phyloP scores from a whole-genome alignment of 2,329 filamentous ascomycete species.

The Cladosporium austrohemisphaericum region DNA sequence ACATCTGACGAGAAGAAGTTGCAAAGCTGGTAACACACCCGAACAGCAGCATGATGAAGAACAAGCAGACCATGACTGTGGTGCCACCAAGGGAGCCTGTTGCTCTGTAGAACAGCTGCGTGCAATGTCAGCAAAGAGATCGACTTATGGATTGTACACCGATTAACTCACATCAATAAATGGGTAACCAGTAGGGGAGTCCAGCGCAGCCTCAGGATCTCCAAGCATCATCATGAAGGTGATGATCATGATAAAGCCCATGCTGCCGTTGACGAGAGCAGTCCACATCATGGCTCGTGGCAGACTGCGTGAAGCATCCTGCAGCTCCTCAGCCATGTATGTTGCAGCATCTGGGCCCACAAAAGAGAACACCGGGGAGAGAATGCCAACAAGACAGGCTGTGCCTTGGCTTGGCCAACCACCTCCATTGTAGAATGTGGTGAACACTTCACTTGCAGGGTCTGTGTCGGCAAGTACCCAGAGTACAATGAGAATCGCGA shows the following conservation, averaged over 20 bases:
- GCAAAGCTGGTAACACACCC: constrained; percentile 38
- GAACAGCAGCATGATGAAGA: constrained; percentile 38
- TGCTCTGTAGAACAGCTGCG: constrained; percentile 35
- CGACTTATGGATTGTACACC: constrained; percentile 27
- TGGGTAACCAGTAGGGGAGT: constrained; percentile 26
- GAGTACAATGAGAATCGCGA: constrained; percentile 19
- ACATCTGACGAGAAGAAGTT: constrained; percentile 42
- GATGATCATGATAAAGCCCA: constrained; percentile 26
- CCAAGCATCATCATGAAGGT: constrained; percentile 36
- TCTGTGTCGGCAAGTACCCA: constrained; percentile 18
- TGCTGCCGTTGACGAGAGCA: constrained; percentile 19
- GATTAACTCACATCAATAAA: constrained; percentile 26
- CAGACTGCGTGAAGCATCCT: constrained; percentile 18
- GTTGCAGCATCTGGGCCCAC: constrained; percentile 11
- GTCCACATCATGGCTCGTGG: constrained; percentile 20
- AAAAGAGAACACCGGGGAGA: constrained; percentile 14
- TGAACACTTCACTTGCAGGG: constrained; percentile 24
- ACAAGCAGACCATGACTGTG: constrained; percentile 32
- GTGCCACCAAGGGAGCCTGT: constrained; percentile 35
- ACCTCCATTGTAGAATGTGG: constrained; percentile 17
- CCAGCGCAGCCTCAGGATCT: constrained; percentile 28
- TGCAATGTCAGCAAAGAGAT: constrained; percentile 33
- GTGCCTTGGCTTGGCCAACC: constrained; percentile 19
- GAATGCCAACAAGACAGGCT: constrained; percentile 15
- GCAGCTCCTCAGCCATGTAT: constrained; percentile 23